A percentile compares a stretch with the other conserved stretches of the same genome.
Conservation (phyloP, 2,329 filamentous ascomycete genomes). For the Lasiodiplodia sp. region DNA sequence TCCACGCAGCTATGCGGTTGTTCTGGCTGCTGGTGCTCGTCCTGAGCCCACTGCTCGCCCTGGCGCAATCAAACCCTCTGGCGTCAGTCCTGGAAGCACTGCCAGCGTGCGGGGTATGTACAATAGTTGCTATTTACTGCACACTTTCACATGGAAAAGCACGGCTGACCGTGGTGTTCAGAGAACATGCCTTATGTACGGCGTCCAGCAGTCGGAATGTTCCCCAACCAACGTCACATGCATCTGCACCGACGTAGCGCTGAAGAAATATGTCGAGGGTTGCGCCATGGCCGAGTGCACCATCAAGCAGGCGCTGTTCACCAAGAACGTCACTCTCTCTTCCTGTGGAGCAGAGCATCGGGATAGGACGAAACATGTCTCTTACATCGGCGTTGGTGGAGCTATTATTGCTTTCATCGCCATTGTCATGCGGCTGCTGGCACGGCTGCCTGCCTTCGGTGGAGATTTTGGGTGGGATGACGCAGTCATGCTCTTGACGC, state of each 20-base stretch:
- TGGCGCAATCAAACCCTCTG: slow-evolving; percentile 8
- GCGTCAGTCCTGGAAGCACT: slow-evolving; percentile 23
- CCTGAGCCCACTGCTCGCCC: slow-evolving; percentile 3
- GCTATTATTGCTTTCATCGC: slow-evolving; percentile 44
- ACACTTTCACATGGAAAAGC: not conserved
- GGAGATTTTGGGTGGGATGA: slow-evolving; percentile 49
- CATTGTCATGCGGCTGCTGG: slow-evolving; percentile 46
- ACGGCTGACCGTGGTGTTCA: slow-evolving; percentile 4
- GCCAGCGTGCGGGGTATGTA: slow-evolving; percentile 25
- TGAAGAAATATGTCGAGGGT: slow-evolving; percentile 18
- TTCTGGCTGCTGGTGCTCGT: slow-evolving; percentile 21
- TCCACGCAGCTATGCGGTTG: slow-evolving; percentile 3
- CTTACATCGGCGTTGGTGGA: slow-evolving; percentile 44
- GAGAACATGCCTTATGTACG: slow-evolving; percentile 15
- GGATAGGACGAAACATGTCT: slow-evolving; percentile 43
- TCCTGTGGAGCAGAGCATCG: slow-evolving; percentile 50
- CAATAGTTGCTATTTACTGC: not conserved
- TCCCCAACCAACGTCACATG: slow-evolving; percentile 23
- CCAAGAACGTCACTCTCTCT: slow-evolving; percentile 52
- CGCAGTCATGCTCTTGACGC: slow-evolving; percentile 38
- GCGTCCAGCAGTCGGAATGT: slow-evolving; percentile 10
- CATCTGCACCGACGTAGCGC: slow-evolving; percentile 22
- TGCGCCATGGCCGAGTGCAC: slow-evolving; percentile 15
- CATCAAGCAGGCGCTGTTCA: slow-evolving; percentile 33
- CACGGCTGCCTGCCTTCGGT: slow-evolving; percentile 44